phyloP scores from a whole-genome alignment of 306 rosid genomes.

The Lupinus albus region DNA sequence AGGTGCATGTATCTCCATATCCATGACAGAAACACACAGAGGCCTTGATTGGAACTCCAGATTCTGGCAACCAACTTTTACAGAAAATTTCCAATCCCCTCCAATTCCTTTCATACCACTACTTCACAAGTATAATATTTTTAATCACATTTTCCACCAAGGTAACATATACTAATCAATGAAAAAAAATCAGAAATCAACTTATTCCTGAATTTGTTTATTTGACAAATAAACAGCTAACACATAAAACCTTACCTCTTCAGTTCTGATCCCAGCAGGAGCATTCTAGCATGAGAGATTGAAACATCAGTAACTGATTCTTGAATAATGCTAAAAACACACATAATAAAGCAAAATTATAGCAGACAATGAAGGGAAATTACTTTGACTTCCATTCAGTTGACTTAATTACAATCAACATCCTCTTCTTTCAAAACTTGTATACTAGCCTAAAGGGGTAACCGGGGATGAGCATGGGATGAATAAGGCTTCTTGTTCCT shows the following conservation, averaged over 20 bases:
- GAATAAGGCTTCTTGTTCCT: too few relatives aligned
- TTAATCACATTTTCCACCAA: not conserved
- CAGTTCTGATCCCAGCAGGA: conserved; percentile 76
- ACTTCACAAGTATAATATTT: conserved; percentile 6
- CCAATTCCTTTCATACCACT: conserved; percentile 87
- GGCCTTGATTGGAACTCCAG: conserved; percentile 62
- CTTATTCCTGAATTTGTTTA: not conserved
- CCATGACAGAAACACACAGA: conserved; percentile 87
- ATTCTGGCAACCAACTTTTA: conserved; percentile 75
- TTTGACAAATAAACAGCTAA: not conserved
- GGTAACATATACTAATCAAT: not conserved
- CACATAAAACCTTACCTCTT: conserved; percentile 66
- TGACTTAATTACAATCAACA: too few relatives aligned
- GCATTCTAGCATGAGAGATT: conserved; percentile 53
- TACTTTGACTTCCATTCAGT: too few relatives aligned
- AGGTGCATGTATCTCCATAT: conserved; percentile 95
- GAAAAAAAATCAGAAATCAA: not conserved
- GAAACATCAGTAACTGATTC: conserved; percentile 33
- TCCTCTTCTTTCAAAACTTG: too few relatives aligned
- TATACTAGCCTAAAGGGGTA: too few relatives aligned
- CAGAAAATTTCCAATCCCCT: conserved; percentile 77
- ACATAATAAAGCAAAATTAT: not conserved
- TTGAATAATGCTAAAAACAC: conserved; percentile 4
- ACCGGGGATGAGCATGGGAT: too few relatives aligned
- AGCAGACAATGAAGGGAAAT: not conserved